Evolutionary conservation across 2,329 filamentous ascomycete species (phyloP), one percentile per base, ranked within the genome.

Genomic region (Lasiodiplodia sp.): DNA sequence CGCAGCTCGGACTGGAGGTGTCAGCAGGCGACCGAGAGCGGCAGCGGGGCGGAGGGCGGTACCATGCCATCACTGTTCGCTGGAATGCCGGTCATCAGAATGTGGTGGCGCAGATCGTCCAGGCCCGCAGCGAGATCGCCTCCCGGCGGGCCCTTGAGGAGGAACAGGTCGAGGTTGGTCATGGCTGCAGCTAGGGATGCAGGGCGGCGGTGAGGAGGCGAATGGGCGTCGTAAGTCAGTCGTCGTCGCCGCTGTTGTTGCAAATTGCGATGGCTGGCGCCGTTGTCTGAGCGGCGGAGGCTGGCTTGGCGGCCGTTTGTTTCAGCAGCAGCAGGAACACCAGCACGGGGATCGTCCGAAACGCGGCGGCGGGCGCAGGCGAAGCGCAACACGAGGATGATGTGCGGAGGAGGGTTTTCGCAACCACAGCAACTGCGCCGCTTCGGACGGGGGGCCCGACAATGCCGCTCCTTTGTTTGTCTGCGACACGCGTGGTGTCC

Each of bases 11-110:
- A 99, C 95, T 97, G 75, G 40, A 31, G 25, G 37, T 14, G 55
- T 49, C 4, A 47, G 68, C 72, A 31, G 70, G 31, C 7, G 31
- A 71, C n/a, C 25, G 44, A 37, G 2, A 60, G 18, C 31, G 18
- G 28, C 53, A 58, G 23, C 16, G 47, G 60, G 21, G 63, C 51
- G 44, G 34, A 64, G 70, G 51, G 55, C 75, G 84, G 79, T 77
- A 93, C 91, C 91, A 94, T 94, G 84, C 92, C 92, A 79, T 95
- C 92, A 72, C 86, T 87, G 75, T 93, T 92, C 73, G 89, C 90
- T 76, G 91, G 92, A 77, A 94, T 88, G 70, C 92, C 92, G 75
- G 92, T 88, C 72, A 91, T 88, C 65, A 94, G 82, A 63, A 95
- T 90, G 74, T 91, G 91, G 80, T 90, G 88, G 62, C 92, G 87